Base-by-base conservation (phyloP, 305 asterid genomes). In the Fraxinus latifolia region DNA sequence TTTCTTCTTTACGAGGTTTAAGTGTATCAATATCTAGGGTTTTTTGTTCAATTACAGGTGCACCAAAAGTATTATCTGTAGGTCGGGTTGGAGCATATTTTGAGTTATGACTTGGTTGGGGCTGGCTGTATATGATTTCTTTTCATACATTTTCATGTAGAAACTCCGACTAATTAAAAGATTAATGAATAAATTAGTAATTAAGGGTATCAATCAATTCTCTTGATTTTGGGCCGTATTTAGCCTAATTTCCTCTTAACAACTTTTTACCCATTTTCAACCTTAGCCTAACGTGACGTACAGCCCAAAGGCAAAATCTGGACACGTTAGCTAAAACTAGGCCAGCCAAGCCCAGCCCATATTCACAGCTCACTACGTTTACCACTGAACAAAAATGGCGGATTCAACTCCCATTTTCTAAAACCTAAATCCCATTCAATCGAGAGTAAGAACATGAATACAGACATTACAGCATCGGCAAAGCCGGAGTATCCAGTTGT, bases 401-500 rank as follows among this genome's bases (percentile, higher is more conserved):
- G 37, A 68, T 68, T 67, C 19, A 68, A 27, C 74, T 5, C 6
- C 74, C 74, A 68, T 68, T 68, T 12, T 29, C 74, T 29, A 4
- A 68, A 27, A 68, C 74, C 74, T 29, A 68, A 14, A 29, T 25
- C 74, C 27, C 21, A 29, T 68, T 15, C 37, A n/a, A 68, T 68
- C 21, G 37, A 68, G n/a, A 80, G 3, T 58, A 65, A 19, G 39
- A 80, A 67, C 76, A 94, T 93, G 99, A 95, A 95, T 77, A 91
- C 98, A 32, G 97, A 94, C 80, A 95, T 95, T 2, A 95, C 99
- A n/a, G 95, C 97, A 80, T 93, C 94, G 65, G 89, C 79, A 68
- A 94, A 96, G 88, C 98, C 99, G 4, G 97, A 92, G 77, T 94
- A 94, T 58, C 97, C 98, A 65, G 98, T 96, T 2, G 37, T 96